Percentiles rank a stretch among this genome's conserved stretches.
These are phyloP conservation scores for Cyberlindnera subsufficiens DNA, from an alignment of 805 yeast genomes.

Conservation along the genomic window DNA sequence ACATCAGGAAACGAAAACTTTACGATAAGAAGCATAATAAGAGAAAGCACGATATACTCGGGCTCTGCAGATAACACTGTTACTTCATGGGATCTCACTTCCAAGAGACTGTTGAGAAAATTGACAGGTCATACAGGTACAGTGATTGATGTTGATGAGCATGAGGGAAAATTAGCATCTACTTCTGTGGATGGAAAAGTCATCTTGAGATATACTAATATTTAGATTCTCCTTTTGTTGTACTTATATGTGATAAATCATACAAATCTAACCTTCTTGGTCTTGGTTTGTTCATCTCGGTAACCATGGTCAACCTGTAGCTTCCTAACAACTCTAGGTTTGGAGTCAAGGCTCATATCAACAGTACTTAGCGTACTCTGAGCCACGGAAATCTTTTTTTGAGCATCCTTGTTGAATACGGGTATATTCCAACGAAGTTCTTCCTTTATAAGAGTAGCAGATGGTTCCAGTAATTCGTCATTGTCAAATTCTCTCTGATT, in stretches of 20 bases:
- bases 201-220: conserved; percentile 34
- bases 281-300: background rate
- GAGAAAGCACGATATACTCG: conserved; percentile 37
- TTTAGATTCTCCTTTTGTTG: background rate
- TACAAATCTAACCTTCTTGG: conserved; percentile 9
- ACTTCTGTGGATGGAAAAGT: conserved; percentile 53
- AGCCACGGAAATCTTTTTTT: conserved; percentile 7
- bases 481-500: conserved; percentile 13
- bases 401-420: conserved; percentile 20
- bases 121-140: conserved; percentile 57
- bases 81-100: conserved; percentile 54
- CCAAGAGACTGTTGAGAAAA: conserved; percentile 42
- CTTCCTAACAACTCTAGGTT: background rate
- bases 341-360: background rate
- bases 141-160: conserved; percentile 54
- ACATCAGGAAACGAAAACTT: conserved; percentile 45
- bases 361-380: conserved; percentile 4
- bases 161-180: conserved; percentile 36
- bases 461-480: conserved; percentile 24
- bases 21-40: conserved; percentile 42
- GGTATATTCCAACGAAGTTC: conserved; percentile 31
- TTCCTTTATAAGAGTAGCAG: conserved; percentile 7
- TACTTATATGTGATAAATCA: background rate
- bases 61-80: conserved; percentile 61
- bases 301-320: conserved; percentile 6